Conservation (phyloP, 805 yeast genomes). For the Zygoascus tannicola region DNA sequence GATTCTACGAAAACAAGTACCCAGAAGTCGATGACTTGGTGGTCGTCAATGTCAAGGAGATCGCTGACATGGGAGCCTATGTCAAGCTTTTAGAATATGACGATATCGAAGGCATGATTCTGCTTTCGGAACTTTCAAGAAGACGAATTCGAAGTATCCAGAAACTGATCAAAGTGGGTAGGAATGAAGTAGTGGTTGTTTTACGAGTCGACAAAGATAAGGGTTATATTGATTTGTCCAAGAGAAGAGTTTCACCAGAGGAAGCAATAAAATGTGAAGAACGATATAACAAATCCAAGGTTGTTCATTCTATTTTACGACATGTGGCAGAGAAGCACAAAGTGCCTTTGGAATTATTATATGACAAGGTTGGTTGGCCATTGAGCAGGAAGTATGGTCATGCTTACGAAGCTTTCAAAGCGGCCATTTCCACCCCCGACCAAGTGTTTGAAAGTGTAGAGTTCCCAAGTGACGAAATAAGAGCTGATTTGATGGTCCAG, state of each 20-base stretch:
- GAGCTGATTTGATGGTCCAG: constrained; percentile 77
- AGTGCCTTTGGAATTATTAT: constrained; percentile 74
- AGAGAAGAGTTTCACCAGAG: constrained; percentile 96
- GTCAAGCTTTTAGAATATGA: constrained; percentile 90
- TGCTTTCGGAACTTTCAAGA: constrained; percentile 90
- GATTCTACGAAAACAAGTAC: constrained; percentile 95
- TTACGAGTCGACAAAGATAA: constrained; percentile 97
- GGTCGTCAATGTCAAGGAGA: constrained; percentile 84
- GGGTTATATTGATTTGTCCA: constrained; percentile 95
- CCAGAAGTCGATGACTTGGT: constrained; percentile 99
- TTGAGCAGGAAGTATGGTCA: constrained; percentile 91
- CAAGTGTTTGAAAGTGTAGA: constrained; percentile 72
- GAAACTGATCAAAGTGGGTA: constrained; percentile 94
- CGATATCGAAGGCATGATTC: constrained; percentile 97
- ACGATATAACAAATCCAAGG: constrained; percentile 90
- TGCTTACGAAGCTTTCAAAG: constrained; percentile 94
- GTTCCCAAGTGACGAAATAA: constrained; percentile 63
- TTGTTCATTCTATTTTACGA: constrained; percentile 95
- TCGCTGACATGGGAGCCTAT: constrained; percentile 99
- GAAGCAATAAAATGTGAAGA: constrained; percentile 97
- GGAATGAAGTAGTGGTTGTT: constrained; percentile 96
- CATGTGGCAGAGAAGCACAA: constrained; percentile 97
- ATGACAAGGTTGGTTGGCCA: constrained; percentile 94
- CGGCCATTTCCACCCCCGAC: constrained; percentile 83
- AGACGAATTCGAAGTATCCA: constrained; percentile 98